A percentile compares a stretch with the other conserved stretches of the same genome.
Conservation (phyloP, 2,329 filamentous ascomycete species). For the Xenosphaeropsis pyriputrescens region DNA sequence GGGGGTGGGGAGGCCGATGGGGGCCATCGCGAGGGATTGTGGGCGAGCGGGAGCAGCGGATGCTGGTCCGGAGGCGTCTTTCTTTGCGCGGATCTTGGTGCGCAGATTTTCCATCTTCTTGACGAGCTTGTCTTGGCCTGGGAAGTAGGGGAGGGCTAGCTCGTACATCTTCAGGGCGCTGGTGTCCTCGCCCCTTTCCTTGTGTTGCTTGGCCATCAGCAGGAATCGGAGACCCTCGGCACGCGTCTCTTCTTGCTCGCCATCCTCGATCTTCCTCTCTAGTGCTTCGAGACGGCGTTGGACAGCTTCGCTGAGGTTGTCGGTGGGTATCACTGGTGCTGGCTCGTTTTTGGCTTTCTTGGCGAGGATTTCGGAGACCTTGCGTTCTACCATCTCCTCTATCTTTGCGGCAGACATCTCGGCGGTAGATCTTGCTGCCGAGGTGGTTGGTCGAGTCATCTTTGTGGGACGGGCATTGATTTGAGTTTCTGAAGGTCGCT, state of each 20-base stretch:
- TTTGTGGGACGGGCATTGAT: slow-evolving; percentile 29
- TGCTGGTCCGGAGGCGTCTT: slow-evolving; percentile 11
- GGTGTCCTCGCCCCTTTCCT: slow-evolving; percentile 64
- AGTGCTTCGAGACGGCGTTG: slow-evolving; percentile 70
- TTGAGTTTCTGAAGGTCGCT: slow-evolving; percentile 16
- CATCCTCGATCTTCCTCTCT: slow-evolving; percentile 66
- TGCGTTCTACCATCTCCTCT: slow-evolving; percentile 83
- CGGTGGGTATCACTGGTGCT: slow-evolving; percentile 22
- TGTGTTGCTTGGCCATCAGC: slow-evolving; percentile 84
- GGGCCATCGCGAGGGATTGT: slow-evolving; percentile 8
- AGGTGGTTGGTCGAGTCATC: slow-evolving; percentile 21
- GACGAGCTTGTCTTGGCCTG: slow-evolving; percentile 63
- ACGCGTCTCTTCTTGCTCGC: slow-evolving; percentile 52
- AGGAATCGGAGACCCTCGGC: slow-evolving; percentile 75
- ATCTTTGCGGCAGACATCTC: slow-evolving; percentile 59
- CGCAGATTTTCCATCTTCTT: slow-evolving; percentile 53
- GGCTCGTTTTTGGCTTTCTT: slow-evolving; percentile 49
- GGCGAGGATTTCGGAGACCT: slow-evolving; percentile 78
- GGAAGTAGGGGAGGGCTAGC: slow-evolving; percentile 72
- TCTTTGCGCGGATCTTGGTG: slow-evolving; percentile 29
- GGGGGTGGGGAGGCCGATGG: slow-evolving; percentile 9
- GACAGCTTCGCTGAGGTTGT: slow-evolving; percentile 59
- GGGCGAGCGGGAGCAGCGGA: background rate
- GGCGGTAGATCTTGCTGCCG: slow-evolving; percentile 18
- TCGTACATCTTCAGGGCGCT: slow-evolving; percentile 78